Conservation (phyloP, 2,329 filamentous ascomycete species). For the Exophiala spinifera region DNA sequence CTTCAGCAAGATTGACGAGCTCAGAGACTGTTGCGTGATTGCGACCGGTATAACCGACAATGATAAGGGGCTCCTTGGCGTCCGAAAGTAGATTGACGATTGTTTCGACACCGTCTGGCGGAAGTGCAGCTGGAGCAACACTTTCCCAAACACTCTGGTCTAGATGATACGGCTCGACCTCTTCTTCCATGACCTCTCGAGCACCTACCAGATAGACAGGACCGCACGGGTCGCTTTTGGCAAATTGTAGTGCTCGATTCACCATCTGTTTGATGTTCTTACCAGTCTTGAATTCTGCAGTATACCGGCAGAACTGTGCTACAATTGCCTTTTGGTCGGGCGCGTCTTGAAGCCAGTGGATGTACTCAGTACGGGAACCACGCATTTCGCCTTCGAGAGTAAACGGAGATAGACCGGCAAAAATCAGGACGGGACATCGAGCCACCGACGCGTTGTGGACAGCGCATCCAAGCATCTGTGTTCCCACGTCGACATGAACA, state of each 20-base stretch:
- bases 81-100: conserved; percentile 45
- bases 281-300: conserved; percentile 77
- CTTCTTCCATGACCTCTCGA: conserved; percentile 80
- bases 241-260: conserved; percentile 78
- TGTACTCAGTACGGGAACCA: conserved; percentile 74
- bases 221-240: conserved; percentile 70
- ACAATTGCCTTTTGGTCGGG: conserved; percentile 79
- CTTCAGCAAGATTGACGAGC: conserved; percentile 47
- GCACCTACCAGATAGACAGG: conserved; percentile 77
- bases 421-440: conserved; percentile 71
- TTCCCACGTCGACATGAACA: conserved; percentile 78
- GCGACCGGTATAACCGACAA: conserved; percentile 52
- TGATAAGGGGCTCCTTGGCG: conserved; percentile 49
- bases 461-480: conserved; percentile 72
- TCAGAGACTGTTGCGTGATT: conserved; percentile 42
- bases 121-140: conserved; percentile 64
- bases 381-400: conserved; percentile 74
- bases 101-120: conserved; percentile 44
- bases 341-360: conserved; percentile 83
- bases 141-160: conserved; percentile 70
- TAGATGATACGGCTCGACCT: conserved; percentile 69
- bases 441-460: conserved; percentile 77
- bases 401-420: conserved; percentile 73
- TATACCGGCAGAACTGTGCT: conserved; percentile 79
- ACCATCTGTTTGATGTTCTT: conserved; percentile 87